Base-by-base conservation (phyloP, 805 yeast species). In the Candida methanosorbosa region DNA sequence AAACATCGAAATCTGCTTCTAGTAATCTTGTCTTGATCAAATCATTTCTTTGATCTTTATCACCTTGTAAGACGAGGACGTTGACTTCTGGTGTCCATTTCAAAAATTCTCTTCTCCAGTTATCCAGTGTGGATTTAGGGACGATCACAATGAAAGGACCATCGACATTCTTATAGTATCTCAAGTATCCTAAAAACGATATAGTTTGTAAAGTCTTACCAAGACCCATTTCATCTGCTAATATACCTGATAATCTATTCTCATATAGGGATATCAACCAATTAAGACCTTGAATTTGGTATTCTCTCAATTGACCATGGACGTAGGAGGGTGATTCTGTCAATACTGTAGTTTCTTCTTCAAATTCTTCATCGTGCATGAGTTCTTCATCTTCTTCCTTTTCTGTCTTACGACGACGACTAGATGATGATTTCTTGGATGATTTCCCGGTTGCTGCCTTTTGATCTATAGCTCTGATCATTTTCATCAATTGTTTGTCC, bases 211-310 rank as follows among this genome's bases (percentile, higher is more conserved):
- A 64, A 5, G 98, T 90, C 58, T 90, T 90, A 37, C 98, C 98
- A 27, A 90, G 68, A 3, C 98, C 98, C 98, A 92, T 90, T 56
- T 90, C 98, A 60, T 90, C 98, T 11, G 98, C 98, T 33, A 90
- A 63, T 30, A 90, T 92, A 16, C 98, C 98, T 9, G 94, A 81
- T 29, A 90, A 68, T 46, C 81, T 73, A 57, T 90, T 86, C 45
- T 88, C 95, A 54, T 87, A 84, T 24, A 90, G 60, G 1, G 94
- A 77, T 15, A 90, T 80, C 50, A 90, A 68, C 98, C 98, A 90
- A 59, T 92, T 92, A 34, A 90, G 69, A 33, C 98, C 98, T 52
- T 87, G 96, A 21, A 90, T 66, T 61, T 90, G 98, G 54, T 92
- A 90, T 51, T 86, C 95, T 47, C 98, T 71, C 47, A 92, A 63